Base-by-base conservation (phyloP, 768 basidiomycete species). In the Rubroboletus pulcherrimus region DNA sequence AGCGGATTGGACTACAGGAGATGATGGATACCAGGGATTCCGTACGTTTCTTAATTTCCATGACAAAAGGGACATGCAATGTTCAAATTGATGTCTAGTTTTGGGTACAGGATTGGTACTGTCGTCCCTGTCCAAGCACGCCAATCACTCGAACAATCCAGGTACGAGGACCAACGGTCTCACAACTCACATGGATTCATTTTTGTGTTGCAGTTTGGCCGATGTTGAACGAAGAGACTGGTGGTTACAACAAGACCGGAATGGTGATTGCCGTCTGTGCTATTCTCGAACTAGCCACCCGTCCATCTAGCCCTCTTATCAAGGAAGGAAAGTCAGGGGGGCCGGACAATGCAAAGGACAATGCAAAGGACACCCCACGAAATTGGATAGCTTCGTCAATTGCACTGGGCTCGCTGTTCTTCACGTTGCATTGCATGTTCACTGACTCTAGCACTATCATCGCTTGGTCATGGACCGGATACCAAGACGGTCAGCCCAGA, bases 391-490 rank as follows among this genome's bases (percentile, higher is more conserved):
- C 65, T 12, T 60, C 72, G 3, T 80, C 86, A 0, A 58, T 89
- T 12, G 80, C 87, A 0, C 73, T 91, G 9, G 89, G 88, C 3
- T 79, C 82, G 33, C 72, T 89, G 30, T 67, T 93, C 10, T 93
- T 89, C 73, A 80, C 81, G 12, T 65, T 92, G 0, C 88, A 93
- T 62, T 84, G 82, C 44, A 77, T 91, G 41, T 73, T 92, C 49
- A 79, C 85, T 3, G 92, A 95, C 54, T 74, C 87, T 2, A 86
- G 85, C 60, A 90, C 91, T 0, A 78, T 93, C 43, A 78, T 93
- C 55, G 83, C 89, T 19, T 93, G 90, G 88, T 86, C 89, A 2
- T 95, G 92, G 92, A 88, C 90, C 0, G 92, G 92, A n/a, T 94
- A 86, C 59, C 80, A 83, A 21, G 74, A 86, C 42, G 73, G 78